Percentiles rank a stretch among this genome's conserved stretches.
phyloP scores from a whole-genome alignment of 345 rosid genomes.

The Noccaea caerulescens region DNA sequence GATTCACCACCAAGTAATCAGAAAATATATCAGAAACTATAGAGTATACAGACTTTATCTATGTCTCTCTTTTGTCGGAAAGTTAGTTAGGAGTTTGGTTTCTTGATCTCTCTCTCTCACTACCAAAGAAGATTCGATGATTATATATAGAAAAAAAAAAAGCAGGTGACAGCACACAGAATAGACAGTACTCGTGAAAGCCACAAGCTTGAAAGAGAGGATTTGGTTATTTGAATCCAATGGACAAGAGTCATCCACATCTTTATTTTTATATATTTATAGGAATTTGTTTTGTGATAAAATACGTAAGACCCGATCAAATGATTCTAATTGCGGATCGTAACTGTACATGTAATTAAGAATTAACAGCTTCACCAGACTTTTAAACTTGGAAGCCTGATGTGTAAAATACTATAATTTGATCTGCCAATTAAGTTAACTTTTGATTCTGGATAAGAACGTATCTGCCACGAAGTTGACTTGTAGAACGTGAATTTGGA shows the following conservation, averaged over 20 bases:
- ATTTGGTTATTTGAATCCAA: conserved; percentile 31
- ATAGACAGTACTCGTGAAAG: conserved; percentile 33
- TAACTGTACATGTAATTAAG: not conserved
- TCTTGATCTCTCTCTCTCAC: conserved; percentile 14
- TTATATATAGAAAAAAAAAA: conserved; percentile 22
- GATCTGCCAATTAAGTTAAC: not conserved
- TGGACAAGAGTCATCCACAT: conserved; percentile 37
- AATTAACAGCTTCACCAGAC: conserved; percentile 12
- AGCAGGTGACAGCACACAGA: conserved; percentile 17
- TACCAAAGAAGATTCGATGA: conserved; percentile 37
- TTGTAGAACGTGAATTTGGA: conserved; percentile 1
- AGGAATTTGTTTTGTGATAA: conserved; percentile 8
- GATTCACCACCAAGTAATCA: conserved; percentile 3
- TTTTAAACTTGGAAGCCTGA: conserved; percentile 10
- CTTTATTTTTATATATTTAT: conserved; percentile 14
- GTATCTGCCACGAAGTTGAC: conserved; percentile 16
- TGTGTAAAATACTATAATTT: not conserved
- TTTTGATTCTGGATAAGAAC: conserved; percentile 31
- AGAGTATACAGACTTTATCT: not conserved
- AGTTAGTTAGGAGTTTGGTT: conserved; percentile 36
- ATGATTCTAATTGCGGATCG: conserved; percentile 18
- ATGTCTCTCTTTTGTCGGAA: conserved; percentile 34
- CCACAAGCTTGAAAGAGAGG: conserved; percentile 28
- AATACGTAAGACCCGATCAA: conserved; percentile 35
- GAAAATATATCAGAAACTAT: conserved; percentile 18